Percentiles rank a stretch among this genome's conserved stretches.
phyloP scores from a whole-genome alignment of 129 eudicot genomes.

The Helianthus tuberosus region DNA sequence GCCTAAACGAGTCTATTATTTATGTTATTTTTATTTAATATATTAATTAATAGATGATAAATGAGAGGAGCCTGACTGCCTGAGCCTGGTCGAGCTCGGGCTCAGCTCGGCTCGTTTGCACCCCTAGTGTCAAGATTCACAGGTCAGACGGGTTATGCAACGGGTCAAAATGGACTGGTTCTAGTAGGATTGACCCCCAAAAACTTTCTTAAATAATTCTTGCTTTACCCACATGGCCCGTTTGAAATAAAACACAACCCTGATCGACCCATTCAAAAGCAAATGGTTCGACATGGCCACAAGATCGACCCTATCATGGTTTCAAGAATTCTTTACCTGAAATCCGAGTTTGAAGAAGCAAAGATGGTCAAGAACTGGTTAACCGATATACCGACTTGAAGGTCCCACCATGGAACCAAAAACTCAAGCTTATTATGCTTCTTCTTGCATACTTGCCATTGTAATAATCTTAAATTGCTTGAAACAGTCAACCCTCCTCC shows the following conservation, averaged over 20 bases:
- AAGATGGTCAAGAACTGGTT: conserved; percentile 91
- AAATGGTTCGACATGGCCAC: background rate
- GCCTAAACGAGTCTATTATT: background rate
- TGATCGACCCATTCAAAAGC: background rate
- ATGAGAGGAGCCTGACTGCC: too few relatives aligned
- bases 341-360: conserved; percentile 90
- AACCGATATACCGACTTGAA: conserved; percentile 87
- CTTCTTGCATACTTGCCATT: conserved; percentile 94
- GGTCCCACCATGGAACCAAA: conserved; percentile 99
- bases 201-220: background rate
- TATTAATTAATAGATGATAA: too few relatives aligned
- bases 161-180: background rate
- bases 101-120: background rate
- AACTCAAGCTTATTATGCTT: conserved; percentile 84
- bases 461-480: conserved; percentile 83
- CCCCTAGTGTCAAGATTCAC: background rate
- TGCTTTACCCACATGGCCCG: background rate
- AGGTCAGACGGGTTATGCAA: background rate
- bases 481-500: conserved; percentile 98
- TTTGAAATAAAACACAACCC: background rate
- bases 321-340: conserved; percentile 50
- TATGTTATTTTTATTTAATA: too few relatives aligned
- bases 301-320: background rate
- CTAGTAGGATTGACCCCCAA: background rate
- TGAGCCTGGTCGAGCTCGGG: too few relatives aligned